phyloP scores from a whole-genome alignment of 169 alveolate genomes.

The Gregarina niphandrodes region DNA sequence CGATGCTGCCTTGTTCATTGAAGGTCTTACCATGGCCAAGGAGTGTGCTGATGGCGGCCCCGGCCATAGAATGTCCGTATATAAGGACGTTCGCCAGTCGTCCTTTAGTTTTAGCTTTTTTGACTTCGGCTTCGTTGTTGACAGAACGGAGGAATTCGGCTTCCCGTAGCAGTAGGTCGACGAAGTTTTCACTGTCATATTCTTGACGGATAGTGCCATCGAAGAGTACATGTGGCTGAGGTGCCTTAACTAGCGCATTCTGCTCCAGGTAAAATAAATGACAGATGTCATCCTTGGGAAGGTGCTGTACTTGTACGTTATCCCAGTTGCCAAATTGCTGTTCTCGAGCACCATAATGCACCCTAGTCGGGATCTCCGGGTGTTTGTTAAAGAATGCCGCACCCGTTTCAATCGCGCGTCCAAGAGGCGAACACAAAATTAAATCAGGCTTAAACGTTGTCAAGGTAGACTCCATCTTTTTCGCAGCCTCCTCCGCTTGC shows the following conservation, averaged over 20 bases:
- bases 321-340: conserved; percentile 10
- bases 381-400: neutral
- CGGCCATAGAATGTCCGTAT: conserved; percentile 15
- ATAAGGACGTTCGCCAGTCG: conserved; percentile 2
- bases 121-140: too few relatives aligned
- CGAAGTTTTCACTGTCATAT: conserved; percentile 5
- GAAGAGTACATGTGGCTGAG: neutral
- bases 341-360: neutral
- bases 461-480: neutral
- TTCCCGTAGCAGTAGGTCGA: neutral
- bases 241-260: conserved; percentile 1
- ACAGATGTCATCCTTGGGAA: neutral
- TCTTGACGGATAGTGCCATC: too few relatives aligned
- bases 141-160: too few relatives aligned
- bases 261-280: conserved; percentile 4
- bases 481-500: conserved; percentile 5
- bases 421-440: neutral
- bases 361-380: neutral
- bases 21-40: conserved; percentile 2
- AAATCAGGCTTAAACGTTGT: neutral
- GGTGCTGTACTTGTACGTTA: neutral
- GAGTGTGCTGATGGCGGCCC: conserved; percentile 5
- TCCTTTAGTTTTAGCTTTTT: too few relatives aligned
- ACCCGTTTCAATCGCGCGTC: conserved; percentile 4
- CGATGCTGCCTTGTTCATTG: conserved; percentile 2